These are phyloP conservation scores for Mallotus nudiflorus DNA, from an alignment of 345 rosid genomes.

Conservation along the genomic window DNA sequence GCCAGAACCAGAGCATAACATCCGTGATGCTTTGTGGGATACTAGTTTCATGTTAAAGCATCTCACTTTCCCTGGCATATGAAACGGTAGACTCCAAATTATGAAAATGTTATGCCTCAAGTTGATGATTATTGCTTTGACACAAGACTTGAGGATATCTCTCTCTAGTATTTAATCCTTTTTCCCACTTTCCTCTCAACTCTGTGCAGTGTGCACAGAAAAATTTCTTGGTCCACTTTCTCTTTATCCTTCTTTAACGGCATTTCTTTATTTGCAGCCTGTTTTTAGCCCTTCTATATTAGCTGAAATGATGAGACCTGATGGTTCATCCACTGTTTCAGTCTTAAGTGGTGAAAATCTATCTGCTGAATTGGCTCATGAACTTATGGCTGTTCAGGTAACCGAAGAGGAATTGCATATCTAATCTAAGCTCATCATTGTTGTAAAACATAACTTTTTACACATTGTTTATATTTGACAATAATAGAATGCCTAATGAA, in stretches of 20 bases:
- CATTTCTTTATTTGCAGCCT: constrained; percentile 47
- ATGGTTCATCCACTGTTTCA: constrained; percentile 65
- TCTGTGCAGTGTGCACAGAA: background rate
- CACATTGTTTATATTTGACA: background rate
- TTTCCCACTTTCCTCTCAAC: background rate
- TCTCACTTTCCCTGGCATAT: no score
- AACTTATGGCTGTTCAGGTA: constrained; percentile 82
- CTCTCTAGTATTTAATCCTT: background rate
- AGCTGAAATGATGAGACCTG: constrained; percentile 78
- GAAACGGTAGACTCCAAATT: no score
- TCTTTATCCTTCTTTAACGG: background rate
- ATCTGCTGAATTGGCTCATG: constrained; percentile 83
- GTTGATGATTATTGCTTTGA: no score
- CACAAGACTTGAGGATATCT: background rate
- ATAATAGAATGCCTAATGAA: constrained; percentile 28
- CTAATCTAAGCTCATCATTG: background rate
- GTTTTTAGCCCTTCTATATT: constrained; percentile 74
- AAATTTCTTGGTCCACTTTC: background rate
- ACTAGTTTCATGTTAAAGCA: background rate
- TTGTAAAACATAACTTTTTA: background rate
- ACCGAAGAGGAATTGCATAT: constrained; percentile 7
- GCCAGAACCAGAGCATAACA: background rate
- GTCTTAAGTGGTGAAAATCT: constrained; percentile 65
- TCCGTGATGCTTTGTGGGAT: background rate
- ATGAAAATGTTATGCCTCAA: no score